Evolutionary conservation across 2,329 filamentous ascomycete species (phyloP), one percentile per base, ranked within the genome.

Genomic region (Ophiostoma sp.): DNA sequence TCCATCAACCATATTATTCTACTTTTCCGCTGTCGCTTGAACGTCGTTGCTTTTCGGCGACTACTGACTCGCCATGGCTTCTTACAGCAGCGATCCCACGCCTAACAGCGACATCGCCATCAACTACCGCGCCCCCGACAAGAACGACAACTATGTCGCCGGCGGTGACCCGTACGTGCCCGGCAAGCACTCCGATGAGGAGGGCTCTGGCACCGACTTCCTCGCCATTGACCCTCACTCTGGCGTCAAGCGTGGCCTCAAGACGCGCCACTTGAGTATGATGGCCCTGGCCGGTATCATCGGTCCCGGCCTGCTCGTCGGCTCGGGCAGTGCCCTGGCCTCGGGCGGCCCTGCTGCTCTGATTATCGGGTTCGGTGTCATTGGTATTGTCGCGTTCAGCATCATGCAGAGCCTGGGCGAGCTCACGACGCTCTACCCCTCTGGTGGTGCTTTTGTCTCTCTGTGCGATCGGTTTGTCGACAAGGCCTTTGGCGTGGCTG

Each of bases 391-490:
- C 71, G 89, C 90, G 1, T 85, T 83, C 72, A 84, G 82, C 74
- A 85, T 90, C 73, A 92, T 91, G 86, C 90, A 92, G 81, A 89
- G 87, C 4, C 80, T 93, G 7, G 90, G 90, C 27, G 90, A 93
- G 77, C 81, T 93, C 75, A 90, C 90, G 3, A 92, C 90, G 7
- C 79, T 92, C 1, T 92, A 89, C 74, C 90, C 90, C 0, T 89
- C 86, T 0, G 87, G 88, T 5, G 90, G 90, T 2, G 88, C 88
- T 0, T 92, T 93, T 75, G 87, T 88, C n/a, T 87, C 85, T 11
- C 84, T 92, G 48, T 88, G 88, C 0, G 87, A 90, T 73, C 85
- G 90, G 8, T 89, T 93, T 73, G 87, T 91, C 39, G 89, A 92
- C 76, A 87, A 87, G 75, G 88, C 88, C 0, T 89, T 91, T 74